Conservation (phyloP, 768 basidiomycete species). For the Rhodocollybia butyracea region DNA sequence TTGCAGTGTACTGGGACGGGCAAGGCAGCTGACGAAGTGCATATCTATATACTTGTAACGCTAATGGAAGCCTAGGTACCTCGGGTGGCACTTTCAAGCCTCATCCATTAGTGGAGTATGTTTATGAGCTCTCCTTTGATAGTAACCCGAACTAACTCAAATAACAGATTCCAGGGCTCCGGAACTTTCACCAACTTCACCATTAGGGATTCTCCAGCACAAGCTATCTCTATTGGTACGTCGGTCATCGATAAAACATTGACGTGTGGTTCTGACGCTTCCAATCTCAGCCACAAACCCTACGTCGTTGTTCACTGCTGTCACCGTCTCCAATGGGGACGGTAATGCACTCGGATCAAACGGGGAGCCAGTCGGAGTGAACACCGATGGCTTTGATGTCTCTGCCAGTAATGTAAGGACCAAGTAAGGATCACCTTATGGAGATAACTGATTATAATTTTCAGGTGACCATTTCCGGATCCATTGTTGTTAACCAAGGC, state of each 20-base stretch:
- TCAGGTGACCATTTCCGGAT: not conserved
- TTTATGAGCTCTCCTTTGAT: not conserved
- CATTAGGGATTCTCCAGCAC: constrained; percentile 8
- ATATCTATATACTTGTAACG: too few species aligned
- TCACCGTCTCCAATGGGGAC: constrained; percentile 11
- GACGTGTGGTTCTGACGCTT: too few species aligned
- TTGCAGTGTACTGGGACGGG: constrained; percentile 20
- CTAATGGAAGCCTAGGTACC: too few species aligned
- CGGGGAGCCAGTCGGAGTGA: too few species aligned
- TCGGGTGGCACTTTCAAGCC: constrained; percentile 18
- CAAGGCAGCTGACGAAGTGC: too few species aligned
- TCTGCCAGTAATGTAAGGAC: constrained; percentile 1
- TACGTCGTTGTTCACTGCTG: not conserved
- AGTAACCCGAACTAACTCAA: not conserved
- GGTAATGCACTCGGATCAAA: not conserved
- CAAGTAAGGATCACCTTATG: not conserved
- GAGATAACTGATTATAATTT: not conserved
- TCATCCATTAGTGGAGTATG: constrained; percentile 5
- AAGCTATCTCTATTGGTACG: constrained; percentile 8
- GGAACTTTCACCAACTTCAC: constrained; percentile 7
- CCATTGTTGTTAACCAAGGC: constrained; percentile 22
- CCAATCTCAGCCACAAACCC: not conserved
- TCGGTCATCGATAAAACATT: too few species aligned
- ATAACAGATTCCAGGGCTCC: constrained; percentile 7
- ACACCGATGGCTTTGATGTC: constrained; percentile 23